phyloP scores from a whole-genome alignment of 2,329 filamentous ascomycete species.

The Colletotrichum kahawae region DNA sequence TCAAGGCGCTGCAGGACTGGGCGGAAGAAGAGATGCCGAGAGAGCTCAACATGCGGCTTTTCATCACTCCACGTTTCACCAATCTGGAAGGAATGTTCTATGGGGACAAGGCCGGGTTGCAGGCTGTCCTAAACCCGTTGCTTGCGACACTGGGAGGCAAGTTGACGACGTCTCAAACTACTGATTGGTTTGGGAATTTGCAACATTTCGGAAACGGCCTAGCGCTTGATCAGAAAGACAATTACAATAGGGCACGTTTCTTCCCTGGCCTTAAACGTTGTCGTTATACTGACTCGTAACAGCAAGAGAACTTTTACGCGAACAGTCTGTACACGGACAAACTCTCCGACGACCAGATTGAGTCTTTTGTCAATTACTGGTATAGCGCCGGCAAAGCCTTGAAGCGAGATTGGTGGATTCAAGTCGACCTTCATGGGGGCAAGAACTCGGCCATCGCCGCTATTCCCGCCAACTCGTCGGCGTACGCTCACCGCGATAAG shows the following conservation, averaged over 20 bases:
- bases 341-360: slow-evolving; percentile 26
- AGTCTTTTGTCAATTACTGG: slow-evolving; percentile 32
- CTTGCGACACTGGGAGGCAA: slow-evolving; percentile 27
- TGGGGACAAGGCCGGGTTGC: slow-evolving; percentile 22
- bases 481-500: slow-evolving; percentile 46
- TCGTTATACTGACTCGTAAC: neutral
- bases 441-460: slow-evolving; percentile 39
- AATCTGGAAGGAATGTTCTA: slow-evolving; percentile 35
- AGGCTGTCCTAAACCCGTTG: slow-evolving; percentile 24
- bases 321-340: slow-evolving; percentile 32
- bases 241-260: slow-evolving; percentile 22
- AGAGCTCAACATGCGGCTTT: slow-evolving; percentile 34
- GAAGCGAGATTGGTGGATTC: slow-evolving; percentile 37
- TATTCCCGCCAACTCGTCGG: slow-evolving; percentile 26
- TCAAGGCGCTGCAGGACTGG: slow-evolving; percentile 28
- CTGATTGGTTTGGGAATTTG: slow-evolving; percentile 35
- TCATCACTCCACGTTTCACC: slow-evolving; percentile 3
- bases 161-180: slow-evolving; percentile 34
- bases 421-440: slow-evolving; percentile 38
- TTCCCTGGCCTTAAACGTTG: fast-evolving
- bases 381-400: slow-evolving; percentile 23
- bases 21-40: slow-evolving; percentile 17
- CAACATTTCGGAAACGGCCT: slow-evolving; percentile 36
- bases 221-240: slow-evolving; percentile 31
- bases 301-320: slow-evolving; percentile 34